Evolutionary conservation across 495 filamentous ascomycete species (phyloP), one percentile per base, ranked within the genome.

Genomic region (Clavariopsis aquatica): DNA sequence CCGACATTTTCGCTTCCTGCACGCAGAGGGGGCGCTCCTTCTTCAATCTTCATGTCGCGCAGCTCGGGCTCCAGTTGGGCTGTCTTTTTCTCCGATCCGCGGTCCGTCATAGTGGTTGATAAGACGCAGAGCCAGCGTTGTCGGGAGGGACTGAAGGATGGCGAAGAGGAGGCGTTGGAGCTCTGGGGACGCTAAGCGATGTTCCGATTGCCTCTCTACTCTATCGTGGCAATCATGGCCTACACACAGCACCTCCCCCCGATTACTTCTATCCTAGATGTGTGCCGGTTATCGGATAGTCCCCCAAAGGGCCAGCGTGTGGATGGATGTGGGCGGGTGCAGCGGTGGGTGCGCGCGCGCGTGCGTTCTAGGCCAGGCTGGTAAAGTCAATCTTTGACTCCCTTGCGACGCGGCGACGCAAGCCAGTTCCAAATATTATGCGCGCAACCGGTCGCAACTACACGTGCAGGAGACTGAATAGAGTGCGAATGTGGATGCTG

Each of bases 1-100:
- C 29, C 54, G 38, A 51, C 56, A 27, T 41, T 41, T 49, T 28
- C 60, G 31, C 52, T 60, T 43, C n/a, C 38, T 26, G n/a, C 65
- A 49, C n/a, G 51, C 29, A 45, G 49, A 49, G 66, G 60, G 45
- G 66, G 59, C 51, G 60, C 59, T 58, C 64, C 58, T 73, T 71
- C 70, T 52, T 67, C 69, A 29, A 73, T 63, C 60, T 69, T 73
- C 70, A 77, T 75, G 29, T 72, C 72, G 51, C 58, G 71, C 36
- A 76, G 64, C 57, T 74, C 72, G 13, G 70, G 62, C 54, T 71
- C 71, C 10, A 77, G 62, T 23, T 56, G 49, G 19, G 63, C 66
- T 43, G 66, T 46, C 51, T 75, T 72, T 27, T 55, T 54, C 20
- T 73, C 73, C 13, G 52, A 36, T 23, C 70, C 72, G 38, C 61